These are phyloP conservation scores for Podospora tetraspora DNA, from an alignment of 495 filamentous ascomycete genomes.

Conservation along the genomic window DNA sequence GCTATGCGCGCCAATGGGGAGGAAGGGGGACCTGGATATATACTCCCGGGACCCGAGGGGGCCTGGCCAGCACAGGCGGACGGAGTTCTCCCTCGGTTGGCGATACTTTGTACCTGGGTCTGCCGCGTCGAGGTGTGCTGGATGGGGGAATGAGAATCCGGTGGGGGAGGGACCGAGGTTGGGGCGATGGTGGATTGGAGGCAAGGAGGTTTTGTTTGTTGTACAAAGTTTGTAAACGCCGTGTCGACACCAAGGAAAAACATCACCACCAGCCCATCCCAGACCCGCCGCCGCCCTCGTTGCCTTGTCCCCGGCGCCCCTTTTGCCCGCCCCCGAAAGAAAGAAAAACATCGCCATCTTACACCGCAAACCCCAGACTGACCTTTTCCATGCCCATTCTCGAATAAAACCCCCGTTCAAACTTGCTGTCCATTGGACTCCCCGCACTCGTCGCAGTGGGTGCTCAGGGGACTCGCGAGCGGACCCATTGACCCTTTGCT, in stretches of 20 bases:
- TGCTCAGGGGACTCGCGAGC: conserved; percentile 4
- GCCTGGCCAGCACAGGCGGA: background rate
- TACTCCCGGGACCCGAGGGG: background rate
- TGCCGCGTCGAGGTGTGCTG: background rate
- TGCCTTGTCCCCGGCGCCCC: background rate
- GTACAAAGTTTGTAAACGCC: background rate
- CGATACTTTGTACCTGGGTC: background rate
- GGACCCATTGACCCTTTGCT: conserved; percentile 5
- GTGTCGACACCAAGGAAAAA: background rate
- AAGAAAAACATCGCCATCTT: background rate
- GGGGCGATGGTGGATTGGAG: background rate
- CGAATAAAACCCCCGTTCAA: background rate
- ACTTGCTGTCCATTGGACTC: background rate
- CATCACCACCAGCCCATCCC: background rate
- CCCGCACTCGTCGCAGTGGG: background rate
- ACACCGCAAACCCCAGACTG: conserved; percentile 10
- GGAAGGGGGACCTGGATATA: background rate
- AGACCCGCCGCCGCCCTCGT: background rate
- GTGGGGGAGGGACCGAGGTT: background rate
- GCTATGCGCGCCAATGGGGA: background rate
- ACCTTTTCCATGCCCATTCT: conserved; percentile 2
- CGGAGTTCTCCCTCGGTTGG: background rate
- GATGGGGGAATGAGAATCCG: background rate
- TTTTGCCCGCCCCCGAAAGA: background rate
- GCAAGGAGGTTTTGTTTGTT: background rate